phyloP scores from a whole-genome alignment of 2,329 filamentous ascomycete species.

The Colletotrichum salicis region DNA sequence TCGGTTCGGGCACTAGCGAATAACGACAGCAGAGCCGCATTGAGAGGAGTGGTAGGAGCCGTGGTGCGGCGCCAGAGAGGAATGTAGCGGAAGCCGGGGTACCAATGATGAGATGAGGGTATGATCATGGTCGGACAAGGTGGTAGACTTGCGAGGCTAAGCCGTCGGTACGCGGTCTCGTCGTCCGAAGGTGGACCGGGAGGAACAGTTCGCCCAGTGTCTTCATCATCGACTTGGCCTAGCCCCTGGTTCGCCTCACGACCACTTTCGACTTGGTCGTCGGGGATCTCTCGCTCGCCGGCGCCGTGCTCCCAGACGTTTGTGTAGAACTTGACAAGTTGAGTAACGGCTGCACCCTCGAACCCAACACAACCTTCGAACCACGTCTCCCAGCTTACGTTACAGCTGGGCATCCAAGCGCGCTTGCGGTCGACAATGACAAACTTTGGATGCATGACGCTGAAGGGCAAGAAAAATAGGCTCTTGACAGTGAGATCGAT shows the following conservation, averaged over 20 bases:
- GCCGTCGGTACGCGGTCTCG: conserved; percentile 22
- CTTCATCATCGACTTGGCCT: neutral
- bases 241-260: neutral
- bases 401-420: conserved; percentile 81
- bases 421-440: conserved; percentile 75
- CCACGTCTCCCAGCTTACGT: conserved; percentile 90
- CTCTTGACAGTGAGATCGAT: conserved; percentile 79
- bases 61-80: conserved; percentile 61
- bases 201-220: neutral
- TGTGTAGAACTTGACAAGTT: conserved; percentile 74
- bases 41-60: conserved; percentile 74
- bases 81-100: conserved; percentile 71
- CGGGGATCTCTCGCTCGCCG: conserved; percentile 7
- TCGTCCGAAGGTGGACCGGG: conserved; percentile 9
- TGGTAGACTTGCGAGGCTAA: conserved; percentile 31
- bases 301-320: conserved; percentile 68
- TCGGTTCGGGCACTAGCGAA: conserved; percentile 65
- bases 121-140: conserved; percentile 70
- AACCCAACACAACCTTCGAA: conserved; percentile 81
- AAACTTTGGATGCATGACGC: conserved; percentile 90
- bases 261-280: neutral
- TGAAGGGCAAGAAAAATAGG: conserved; percentile 82
- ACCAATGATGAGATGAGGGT: conserved; percentile 78
- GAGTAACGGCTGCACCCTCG: conserved; percentile 67
- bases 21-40: conserved; percentile 70